These are phyloP conservation scores for Aurinia saxatilis DNA, from an alignment of 345 rosid species.

Conservation along the genomic window DNA sequence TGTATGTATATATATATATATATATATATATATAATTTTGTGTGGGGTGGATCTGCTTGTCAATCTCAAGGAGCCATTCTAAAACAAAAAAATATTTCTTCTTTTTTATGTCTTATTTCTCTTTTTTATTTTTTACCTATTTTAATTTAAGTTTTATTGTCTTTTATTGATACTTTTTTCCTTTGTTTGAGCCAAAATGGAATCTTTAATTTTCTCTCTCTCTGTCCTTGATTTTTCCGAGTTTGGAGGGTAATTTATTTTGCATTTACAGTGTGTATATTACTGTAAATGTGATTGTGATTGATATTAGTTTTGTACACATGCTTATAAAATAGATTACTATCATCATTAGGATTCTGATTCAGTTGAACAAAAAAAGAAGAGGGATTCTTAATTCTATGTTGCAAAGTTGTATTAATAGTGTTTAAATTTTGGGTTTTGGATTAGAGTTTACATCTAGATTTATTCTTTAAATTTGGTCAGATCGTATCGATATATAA, in stretches of 20 bases:
- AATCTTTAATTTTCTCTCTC: background rate
- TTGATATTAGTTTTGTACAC: too few relatives aligned
- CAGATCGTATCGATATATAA: background rate
- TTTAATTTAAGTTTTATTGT: conserved; percentile 19
- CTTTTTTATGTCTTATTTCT: too few relatives aligned
- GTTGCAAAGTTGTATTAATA: too few relatives aligned
- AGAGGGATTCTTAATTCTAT: too few relatives aligned
- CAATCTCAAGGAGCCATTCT: conserved; percentile 58
- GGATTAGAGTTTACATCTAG: too few relatives aligned
- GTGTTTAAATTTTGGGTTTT: too few relatives aligned
- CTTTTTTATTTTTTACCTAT: background rate
- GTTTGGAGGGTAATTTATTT: conserved; percentile 7
- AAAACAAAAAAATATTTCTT: too few relatives aligned
- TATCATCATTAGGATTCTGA: too few relatives aligned
- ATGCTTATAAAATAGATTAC: too few relatives aligned
- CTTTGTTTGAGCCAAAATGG: conserved; percentile 21
- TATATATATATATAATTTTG: conserved; percentile 28
- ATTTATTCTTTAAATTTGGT: background rate
- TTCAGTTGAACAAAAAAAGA: too few relatives aligned
- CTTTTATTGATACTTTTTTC: conserved; percentile 31
- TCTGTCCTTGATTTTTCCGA: background rate
- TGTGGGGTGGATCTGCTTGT: conserved; percentile 56
- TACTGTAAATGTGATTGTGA: too few relatives aligned
- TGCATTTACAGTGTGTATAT: background rate
- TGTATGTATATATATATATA: too few relatives aligned